A percentile compares a stretch with the other conserved stretches of the same genome.
Conservation (phyloP, 108 stramenopile species). For the Fistulifera solaris region DNA sequence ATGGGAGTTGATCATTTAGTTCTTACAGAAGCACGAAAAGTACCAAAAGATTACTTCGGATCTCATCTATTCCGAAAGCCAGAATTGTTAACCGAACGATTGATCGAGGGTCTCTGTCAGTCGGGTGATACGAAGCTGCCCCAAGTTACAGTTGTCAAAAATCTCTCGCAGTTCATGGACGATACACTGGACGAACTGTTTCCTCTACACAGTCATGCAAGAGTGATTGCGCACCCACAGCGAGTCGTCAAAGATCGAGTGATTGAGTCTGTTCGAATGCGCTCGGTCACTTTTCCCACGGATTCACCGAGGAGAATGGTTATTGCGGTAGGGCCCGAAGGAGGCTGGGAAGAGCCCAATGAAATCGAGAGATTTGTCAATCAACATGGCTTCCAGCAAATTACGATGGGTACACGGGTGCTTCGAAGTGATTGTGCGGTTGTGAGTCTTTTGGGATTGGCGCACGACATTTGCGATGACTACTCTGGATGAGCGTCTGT, state of each 20-base stretch:
- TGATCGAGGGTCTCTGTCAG: conserved; percentile 77
- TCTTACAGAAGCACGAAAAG: conserved; percentile 58
- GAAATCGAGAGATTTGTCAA: conserved; percentile 67
- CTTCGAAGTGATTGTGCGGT: conserved; percentile 89
- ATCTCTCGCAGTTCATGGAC: conserved; percentile 36
- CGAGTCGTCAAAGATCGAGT: conserved; percentile 16
- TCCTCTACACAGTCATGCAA: conserved; percentile 44
- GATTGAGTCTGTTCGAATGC: conserved; percentile 31
- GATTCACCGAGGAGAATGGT: conserved; percentile 32
- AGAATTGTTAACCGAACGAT: conserved; percentile 33
- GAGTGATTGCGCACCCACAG: conserved; percentile 75
- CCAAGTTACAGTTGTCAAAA: conserved; percentile 30
- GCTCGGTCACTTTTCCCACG: conserved; percentile 46
- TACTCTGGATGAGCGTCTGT: no score
- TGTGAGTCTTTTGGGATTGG: conserved; percentile 67
- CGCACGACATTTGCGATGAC: conserved; percentile 57
- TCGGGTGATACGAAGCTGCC: conserved; percentile 68
- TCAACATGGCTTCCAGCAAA: conserved; percentile 64
- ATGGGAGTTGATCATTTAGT: conserved; percentile 79
- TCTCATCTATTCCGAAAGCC: conserved; percentile 78
- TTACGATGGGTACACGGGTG: conserved; percentile 67
- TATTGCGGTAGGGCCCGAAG: conserved; percentile 86
- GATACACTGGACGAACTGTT: conserved; percentile 58
- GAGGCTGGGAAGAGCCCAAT: conserved; percentile 85
- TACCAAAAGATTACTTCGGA: conserved; percentile 91